Base-by-base conservation (phyloP, 2,329 filamentous ascomycete genomes). In the Harringtonia aguacate region DNA sequence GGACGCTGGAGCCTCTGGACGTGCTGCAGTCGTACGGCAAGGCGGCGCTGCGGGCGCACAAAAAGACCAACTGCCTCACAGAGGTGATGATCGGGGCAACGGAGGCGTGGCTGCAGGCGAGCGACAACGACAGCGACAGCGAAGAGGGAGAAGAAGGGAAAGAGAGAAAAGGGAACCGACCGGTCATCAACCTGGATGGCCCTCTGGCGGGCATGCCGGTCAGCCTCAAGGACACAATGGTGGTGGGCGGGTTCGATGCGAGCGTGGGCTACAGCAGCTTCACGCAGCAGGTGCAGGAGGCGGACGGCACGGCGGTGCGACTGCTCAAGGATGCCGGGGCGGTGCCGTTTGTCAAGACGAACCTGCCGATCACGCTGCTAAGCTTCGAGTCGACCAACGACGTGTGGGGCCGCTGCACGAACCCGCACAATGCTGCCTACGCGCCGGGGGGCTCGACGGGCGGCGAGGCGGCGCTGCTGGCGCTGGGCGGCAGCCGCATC, bases 311-410 rank as follows among this genome's bases (percentile, higher is more conserved):
- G 3, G 76, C 87, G 55, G 81, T 86, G 20, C 75, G 73, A 45
- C 63, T 97, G 35, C 69, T 95, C 41, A 94, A 94, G 57, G 84
- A 92, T 58, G 86, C 87, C 3, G 85, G 89, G 20, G 88, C 89
- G 0, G 73, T 95, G 2, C 89, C 89, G 0, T 95, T 94, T 58
- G 86, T 89, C 50, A 97, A 95, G 69, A 95, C 89, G 1, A 92
- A 92, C 49, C 61, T 94, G 2, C 90, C 89, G 6, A 84, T 90
- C 45, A 94, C 88, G 0, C 73, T 95, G 2, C 71, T 94, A 34
- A 88, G 83, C 46, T 94, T 94, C 55, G 88, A 94, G 61, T 88
- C 84, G 15, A 77, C 78, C 44, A 79, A 79, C 55, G 74, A 75
- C 49, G 68, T 95, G 18, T 97, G 89, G 86, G 89, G 90, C 9